Base-by-base conservation (phyloP, 441 rosid species). In the Pelargonium fulgidum region DNA sequence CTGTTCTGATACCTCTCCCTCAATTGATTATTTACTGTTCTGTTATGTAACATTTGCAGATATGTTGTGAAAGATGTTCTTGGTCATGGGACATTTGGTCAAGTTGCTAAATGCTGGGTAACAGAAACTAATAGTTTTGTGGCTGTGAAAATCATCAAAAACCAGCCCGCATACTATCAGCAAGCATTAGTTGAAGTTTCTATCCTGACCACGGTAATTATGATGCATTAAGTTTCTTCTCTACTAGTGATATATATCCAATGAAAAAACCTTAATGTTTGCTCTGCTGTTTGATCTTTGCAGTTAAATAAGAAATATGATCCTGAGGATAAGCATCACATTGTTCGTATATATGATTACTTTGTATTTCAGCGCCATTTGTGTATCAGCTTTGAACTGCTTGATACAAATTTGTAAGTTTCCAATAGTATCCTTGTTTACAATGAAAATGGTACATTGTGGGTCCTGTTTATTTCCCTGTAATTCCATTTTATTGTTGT, bases 41-140 rank as follows among this genome's bases (percentile, higher is more conserved):
- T 56, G 2, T 14, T 17, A 7, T 56, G 14, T 14, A 56, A 71
- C 33, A 66, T 78, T 71, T 80, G 76, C 86, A 96, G 99, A 81
- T 93, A 96, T 80, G 73, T 93, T 68, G 97, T 96, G 85, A 92
- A 93, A 85, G 99, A 96, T 81, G 90, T 92, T 74, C 99, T 96
- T 77, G 99, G 99, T 77, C 99, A 96, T 76, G 99, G 99, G 72
- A 96, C 98, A 69, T 96, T 96, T 76, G 99, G 99, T 65, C 99
- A 96, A 82, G 99, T 96, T 86, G 98, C 96, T 56, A 96, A 93
- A 81, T 96, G 99, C 84, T 91, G 87, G 98, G 90, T 88, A 68
- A 81, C 87, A 36, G 96, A 88, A 75, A 81, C 85, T 12, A 77
- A 83, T 76, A 75, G 85, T 81, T 89, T 85, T 83, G 92, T 88